Evolutionary conservation across 768 basidiomycete genomes (phyloP).

Genomic region (Kwoniella heveanensis): DNA sequence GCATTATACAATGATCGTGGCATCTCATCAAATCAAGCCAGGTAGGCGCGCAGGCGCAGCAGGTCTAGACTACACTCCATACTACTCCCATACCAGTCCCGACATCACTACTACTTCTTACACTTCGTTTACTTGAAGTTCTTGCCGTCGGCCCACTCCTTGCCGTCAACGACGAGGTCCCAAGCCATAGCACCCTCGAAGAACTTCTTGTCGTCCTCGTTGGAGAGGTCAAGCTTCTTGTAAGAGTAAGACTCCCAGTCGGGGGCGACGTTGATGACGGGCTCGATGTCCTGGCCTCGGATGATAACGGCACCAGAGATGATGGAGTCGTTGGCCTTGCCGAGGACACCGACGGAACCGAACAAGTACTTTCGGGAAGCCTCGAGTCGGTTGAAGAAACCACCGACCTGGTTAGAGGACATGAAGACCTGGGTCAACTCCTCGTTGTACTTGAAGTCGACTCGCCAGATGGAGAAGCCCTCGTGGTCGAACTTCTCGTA

Average conservation of each 20-base stretch:
- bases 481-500: slow-evolving; percentile 89
- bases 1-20: slow-evolving; percentile 13
- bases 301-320: slow-evolving; percentile 80
- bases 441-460: slow-evolving; percentile 95
- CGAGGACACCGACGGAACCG: slow-evolving; percentile 88
- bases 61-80: slow-evolving; percentile 3
- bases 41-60: slow-evolving; percentile 3
- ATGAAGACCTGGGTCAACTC: slow-evolving; percentile 91
- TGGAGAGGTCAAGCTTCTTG: slow-evolving; percentile 70
- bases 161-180: slow-evolving; percentile 86
- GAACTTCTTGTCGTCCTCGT: slow-evolving; percentile 77
- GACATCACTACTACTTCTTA: background rate
- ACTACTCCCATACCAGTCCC: background rate
- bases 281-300: slow-evolving; percentile 65
- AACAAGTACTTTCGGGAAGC: slow-evolving; percentile 96
- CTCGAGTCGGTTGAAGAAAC: slow-evolving; percentile 96
- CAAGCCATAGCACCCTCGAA: slow-evolving; percentile 91
- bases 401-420: slow-evolving; percentile 86
- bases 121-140: slow-evolving; percentile 52
- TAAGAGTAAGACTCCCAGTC: slow-evolving; percentile 37
- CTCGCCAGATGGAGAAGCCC: slow-evolving; percentile 87
- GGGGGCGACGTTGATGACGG: slow-evolving; percentile 50
- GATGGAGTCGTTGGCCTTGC: slow-evolving; percentile 71
- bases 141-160: slow-evolving; percentile 76
- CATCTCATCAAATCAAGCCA: slow-evolving; percentile 9